These are phyloP conservation scores for Fusarium duplospermum DNA, from an alignment of 2,329 filamentous ascomycete species.

Conservation along the genomic window DNA sequence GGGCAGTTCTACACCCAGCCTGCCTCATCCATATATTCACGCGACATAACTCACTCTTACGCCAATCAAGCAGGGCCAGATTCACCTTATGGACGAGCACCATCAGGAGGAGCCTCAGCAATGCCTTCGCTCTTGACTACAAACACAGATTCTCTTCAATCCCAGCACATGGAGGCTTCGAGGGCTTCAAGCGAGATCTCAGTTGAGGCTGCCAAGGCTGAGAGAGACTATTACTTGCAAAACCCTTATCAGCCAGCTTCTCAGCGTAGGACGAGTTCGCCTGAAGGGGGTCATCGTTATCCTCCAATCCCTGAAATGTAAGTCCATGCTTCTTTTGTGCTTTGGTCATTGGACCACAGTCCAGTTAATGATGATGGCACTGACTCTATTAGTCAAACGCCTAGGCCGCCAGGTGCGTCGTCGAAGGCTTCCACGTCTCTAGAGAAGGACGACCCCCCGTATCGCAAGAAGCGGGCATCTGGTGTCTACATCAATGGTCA, in stretches of 20 bases:
- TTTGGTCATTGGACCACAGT: neutral
- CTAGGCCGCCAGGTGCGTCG: neutral
- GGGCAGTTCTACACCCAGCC: constrained; percentile 66
- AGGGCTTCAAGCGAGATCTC: constrained; percentile 56
- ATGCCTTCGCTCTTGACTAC: constrained; percentile 68
- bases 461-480: constrained; percentile 47
- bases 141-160: constrained; percentile 62
- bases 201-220: constrained; percentile 48
- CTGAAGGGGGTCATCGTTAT: constrained; percentile 61
- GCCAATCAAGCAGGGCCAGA: constrained; percentile 63
- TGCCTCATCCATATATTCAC: constrained; percentile 66
- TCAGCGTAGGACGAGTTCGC: constrained; percentile 56
- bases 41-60: constrained; percentile 60
- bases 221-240: constrained; percentile 62
- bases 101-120: constrained; percentile 53
- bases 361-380: neutral
- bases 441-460: neutral
- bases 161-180: constrained; percentile 59
- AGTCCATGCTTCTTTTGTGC: constrained; percentile 42
- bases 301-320: constrained; percentile 62
- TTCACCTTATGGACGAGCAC: constrained; percentile 55
- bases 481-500: constrained; percentile 53
- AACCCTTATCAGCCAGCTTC: constrained; percentile 51
- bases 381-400: neutral
- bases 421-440: neutral